These are phyloP conservation scores for Takashimella tepidaria DNA, from an alignment of 1,284 basidiomycete genomes.

Conservation along the genomic window DNA sequence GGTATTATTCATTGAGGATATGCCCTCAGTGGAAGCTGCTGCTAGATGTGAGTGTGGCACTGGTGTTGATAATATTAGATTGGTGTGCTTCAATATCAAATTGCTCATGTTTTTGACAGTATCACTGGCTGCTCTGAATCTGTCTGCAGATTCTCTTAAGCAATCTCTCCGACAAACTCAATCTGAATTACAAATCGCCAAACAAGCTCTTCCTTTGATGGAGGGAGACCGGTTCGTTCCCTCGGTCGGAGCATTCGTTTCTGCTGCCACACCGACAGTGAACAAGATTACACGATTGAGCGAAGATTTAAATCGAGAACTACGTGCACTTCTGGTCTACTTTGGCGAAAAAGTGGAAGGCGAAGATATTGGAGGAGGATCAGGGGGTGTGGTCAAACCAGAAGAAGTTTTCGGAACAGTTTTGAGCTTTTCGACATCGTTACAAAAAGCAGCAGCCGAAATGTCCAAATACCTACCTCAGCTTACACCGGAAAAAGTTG, in stretches of 20 bases:
- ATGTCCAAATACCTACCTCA: slow-evolving; percentile 51
- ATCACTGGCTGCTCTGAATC: slow-evolving; percentile 59
- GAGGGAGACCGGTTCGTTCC: slow-evolving; percentile 59
- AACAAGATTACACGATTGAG: slow-evolving; percentile 63
- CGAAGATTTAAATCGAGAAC: slow-evolving; percentile 55
- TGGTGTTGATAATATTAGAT: background rate
- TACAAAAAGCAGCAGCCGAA: slow-evolving; percentile 72
- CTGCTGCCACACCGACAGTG: slow-evolving; percentile 53
- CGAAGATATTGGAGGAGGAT: slow-evolving; percentile 25
- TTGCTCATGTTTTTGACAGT: slow-evolving; percentile 50
- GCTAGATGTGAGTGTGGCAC: slow-evolving; percentile 57
- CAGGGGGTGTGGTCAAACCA: slow-evolving; percentile 59
- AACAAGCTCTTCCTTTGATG: slow-evolving; percentile 18
- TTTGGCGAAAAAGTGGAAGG: slow-evolving; percentile 59
- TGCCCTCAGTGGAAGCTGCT: slow-evolving; percentile 74
- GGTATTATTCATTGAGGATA: slow-evolving; percentile 71
- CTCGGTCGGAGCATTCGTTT: slow-evolving; percentile 66
- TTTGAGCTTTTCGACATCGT: slow-evolving; percentile 63
- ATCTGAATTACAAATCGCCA: slow-evolving; percentile 53
- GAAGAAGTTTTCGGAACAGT: slow-evolving; percentile 75
- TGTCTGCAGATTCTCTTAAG: slow-evolving; percentile 58
- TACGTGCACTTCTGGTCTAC: slow-evolving; percentile 59
- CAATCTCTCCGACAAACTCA: slow-evolving; percentile 58
- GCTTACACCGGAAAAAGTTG: too few species aligned
- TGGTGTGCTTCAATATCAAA: background rate